Base-by-base conservation (phyloP, 306 rosid species). In the Notholithocarpus densiflorus region DNA sequence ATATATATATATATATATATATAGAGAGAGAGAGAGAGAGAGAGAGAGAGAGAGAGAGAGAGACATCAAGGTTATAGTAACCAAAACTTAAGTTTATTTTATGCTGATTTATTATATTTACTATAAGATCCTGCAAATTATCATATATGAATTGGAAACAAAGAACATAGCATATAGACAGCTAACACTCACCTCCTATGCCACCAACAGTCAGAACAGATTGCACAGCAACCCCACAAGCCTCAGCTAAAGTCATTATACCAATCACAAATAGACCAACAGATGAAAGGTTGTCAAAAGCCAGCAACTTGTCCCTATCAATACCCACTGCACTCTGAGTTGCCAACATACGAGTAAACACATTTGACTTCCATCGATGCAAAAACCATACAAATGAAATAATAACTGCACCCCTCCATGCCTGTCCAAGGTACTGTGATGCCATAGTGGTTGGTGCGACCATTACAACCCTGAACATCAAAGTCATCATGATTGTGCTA, bases 141-240 rank as follows among this genome's bases (percentile, higher is more conserved):
- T n/a, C 72, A 66, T 66, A 31, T 68, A 68, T n/a, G 26, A 72
- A 73, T 5, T 13, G 74, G 24, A 21, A 24, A 65, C 45, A 55
- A 72, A 70, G 20, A 40, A 20, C 40, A 12, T 12, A 21, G 7
- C 43, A 7, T 43, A 78, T 71, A 21, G 10, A 32, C 32, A 53
- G 76, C 27, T 48, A 69, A 72, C 40, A 71, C 75, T 65, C 74
- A 93, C 99, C 99, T 90, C 96, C 98, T 66, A 95, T 90, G 37
- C 98, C 99, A 83, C 99, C 99, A 83, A 93, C 94, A 4, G 97
- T 95, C 75, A 93, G 75, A 74, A 95, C 75, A 81, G 99, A 95
- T 31, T 91, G 94, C 86, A 90, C 96, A 65, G 97, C 96, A 88
- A 93, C 96, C 32, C 97, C 98, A 87, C 94, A 91, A 71, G 99